Percentiles rank a stretch among this genome's conserved stretches.
Evolutionary conservation across 2,329 filamentous ascomycete species (phyloP).

Genomic region (Huntiella savannae): DNA sequence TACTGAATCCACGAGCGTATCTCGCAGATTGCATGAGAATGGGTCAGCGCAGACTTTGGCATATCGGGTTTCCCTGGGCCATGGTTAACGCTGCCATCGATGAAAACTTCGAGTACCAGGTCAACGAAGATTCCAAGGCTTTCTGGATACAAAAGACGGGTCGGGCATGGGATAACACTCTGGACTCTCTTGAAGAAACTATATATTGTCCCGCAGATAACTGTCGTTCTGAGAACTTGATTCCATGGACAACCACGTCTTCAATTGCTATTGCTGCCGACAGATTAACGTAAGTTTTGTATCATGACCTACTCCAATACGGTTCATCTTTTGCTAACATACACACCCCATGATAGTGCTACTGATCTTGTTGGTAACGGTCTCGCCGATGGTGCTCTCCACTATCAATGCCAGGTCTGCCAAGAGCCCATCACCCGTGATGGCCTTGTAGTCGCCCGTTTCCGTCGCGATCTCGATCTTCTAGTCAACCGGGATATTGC

Average conservation of each 20-base stretch:
- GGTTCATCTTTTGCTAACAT: neutral
- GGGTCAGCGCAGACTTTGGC: conserved; percentile 37
- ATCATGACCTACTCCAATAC: no score
- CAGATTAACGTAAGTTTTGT: conserved; percentile 1
- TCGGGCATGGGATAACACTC: conserved; percentile 38
- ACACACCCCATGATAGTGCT: neutral
- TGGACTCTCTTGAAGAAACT: conserved; percentile 28
- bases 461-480: conserved; percentile 32
- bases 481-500: conserved; percentile 29
- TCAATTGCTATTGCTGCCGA: conserved; percentile 17
- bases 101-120: conserved; percentile 35
- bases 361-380: conserved; percentile 27
- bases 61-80: conserved; percentile 46
- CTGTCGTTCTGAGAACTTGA: conserved; percentile 24
- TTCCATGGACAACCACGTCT: conserved; percentile 39
- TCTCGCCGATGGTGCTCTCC: conserved; percentile 40
- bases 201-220: conserved; percentile 31
- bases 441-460: conserved; percentile 40
- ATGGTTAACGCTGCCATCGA: conserved; percentile 39
- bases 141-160: conserved; percentile 30
- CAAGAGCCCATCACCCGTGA: conserved; percentile 32
- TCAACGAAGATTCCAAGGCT: conserved; percentile 22
- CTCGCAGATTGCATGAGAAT: conserved; percentile 52
- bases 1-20: conserved; percentile 58
- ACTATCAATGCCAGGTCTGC: conserved; percentile 32